A percentile compares a stretch with the other conserved stretches of the same genome.
phyloP scores from a whole-genome alignment of 345 rosid species.

The Brassica cretica region DNA sequence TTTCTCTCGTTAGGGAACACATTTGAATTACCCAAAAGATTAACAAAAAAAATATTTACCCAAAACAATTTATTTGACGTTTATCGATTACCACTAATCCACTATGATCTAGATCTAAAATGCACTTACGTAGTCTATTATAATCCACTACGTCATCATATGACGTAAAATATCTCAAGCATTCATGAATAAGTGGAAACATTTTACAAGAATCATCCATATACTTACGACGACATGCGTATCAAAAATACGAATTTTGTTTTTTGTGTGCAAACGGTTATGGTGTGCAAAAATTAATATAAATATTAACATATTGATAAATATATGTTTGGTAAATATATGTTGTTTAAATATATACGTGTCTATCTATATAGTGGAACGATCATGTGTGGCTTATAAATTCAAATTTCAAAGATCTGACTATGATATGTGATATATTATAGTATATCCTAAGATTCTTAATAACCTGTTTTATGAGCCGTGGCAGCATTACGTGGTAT shows the following conservation, averaged over 20 bases:
- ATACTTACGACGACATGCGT: background rate
- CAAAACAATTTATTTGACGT: background rate
- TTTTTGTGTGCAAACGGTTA: background rate
- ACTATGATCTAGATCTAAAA: background rate
- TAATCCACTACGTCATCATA: background rate
- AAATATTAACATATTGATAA: background rate
- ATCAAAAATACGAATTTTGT: background rate
- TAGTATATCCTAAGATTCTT: background rate
- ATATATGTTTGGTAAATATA: too few species aligned
- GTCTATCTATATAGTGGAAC: constrained; percentile 5
- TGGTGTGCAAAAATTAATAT: constrained; percentile 5
- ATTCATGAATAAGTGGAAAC: constrained; percentile 1
- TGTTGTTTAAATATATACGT: background rate
- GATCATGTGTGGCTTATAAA: background rate
- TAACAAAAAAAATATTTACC: background rate
- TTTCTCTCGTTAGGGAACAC: constrained; percentile 24
- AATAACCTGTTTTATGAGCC: constrained; percentile 11
- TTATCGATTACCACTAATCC: background rate
- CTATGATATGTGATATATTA: background rate
- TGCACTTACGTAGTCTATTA: background rate
- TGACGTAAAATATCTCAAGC: background rate
- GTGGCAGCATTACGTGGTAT: constrained; percentile 18
- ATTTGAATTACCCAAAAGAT: background rate
- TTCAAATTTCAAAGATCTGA: constrained; percentile 1
- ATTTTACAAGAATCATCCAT: background rate